Evolutionary conservation across 768 basidiomycete species (phyloP), one percentile per base, ranked within the genome.

Genomic region (Heimioporus sp.): DNA sequence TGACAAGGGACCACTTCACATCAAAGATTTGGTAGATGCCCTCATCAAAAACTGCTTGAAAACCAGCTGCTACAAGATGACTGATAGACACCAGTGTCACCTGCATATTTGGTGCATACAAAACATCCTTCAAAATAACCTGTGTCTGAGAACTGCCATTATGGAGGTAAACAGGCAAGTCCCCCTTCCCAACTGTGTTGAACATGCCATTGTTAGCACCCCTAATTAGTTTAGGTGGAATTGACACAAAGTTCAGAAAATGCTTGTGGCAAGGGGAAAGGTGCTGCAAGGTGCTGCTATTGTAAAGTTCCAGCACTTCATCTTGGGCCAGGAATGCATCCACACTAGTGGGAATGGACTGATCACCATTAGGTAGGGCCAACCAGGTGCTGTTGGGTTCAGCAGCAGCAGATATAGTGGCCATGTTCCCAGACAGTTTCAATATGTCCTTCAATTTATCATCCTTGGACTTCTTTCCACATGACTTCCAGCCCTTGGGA

Each of bases 1-100:
- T 9, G 10, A 15, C 34, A 34, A 34, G 13, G 3, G 34, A 15
- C 4, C 3, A 9, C 2, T 3, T 34, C 10, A 9, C 10, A 34
- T 11, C 10, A 9, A 34, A 34, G 3, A 34, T 34, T 9, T 15
- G 13, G 34, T 9, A 34, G 10, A 34, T 12, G 12, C 8, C 6
- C 8, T 32, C 32, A 32, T 12, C 8, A 12, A 32, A 32, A 12
- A 32, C 8, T 32, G 32, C 32, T 7, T 6, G 8, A 32, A 7
- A 32, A 12, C 32, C 49, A 4, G 52, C 45, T 2, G 35, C 21
- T 2, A 35, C 17, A 2, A 56, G 46, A 13, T 8, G 5, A 15
- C 51, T 40, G 13, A 65, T 57, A 0, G 62, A 66, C 13, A 68
- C 40, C 0, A 69, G 57, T 3, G 51, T 65, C 30, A 60, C 48